These are phyloP conservation scores for Capsicum rhomboideum DNA, from an alignment of 257 asterid species.

Conservation along the genomic window DNA sequence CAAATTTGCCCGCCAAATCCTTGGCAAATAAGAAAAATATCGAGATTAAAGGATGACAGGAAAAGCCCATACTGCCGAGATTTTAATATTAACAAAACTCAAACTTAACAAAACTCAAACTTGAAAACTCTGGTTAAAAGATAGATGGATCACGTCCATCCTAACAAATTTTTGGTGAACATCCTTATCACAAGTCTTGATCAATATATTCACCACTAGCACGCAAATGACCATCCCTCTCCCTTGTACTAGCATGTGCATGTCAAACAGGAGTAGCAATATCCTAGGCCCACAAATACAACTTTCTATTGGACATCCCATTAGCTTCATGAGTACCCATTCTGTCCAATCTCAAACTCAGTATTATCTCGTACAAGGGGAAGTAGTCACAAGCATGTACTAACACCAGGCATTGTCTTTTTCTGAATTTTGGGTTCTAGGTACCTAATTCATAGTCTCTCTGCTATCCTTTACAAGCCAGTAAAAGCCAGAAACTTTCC, in stretches of 20 bases:
- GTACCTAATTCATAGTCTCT: not conserved
- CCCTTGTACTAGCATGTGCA: not conserved
- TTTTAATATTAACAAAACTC: too few relatives aligned
- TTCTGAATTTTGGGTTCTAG: not conserved
- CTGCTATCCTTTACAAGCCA: not conserved
- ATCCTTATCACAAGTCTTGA: not conserved
- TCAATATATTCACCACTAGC: not conserved
- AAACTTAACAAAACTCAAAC: not conserved
- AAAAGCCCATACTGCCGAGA: too few relatives aligned
- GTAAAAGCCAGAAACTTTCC: not conserved
- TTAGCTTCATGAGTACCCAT: not conserved
- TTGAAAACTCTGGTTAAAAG: not conserved
- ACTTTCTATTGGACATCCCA: not conserved
- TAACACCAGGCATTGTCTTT: not conserved
- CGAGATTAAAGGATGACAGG: too few relatives aligned
- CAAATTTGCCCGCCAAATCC: not conserved
- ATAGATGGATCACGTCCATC: not conserved
- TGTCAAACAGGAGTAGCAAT: not conserved
- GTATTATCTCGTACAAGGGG: not conserved
- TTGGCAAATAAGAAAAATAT: not conserved
- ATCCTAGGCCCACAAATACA: not conserved
- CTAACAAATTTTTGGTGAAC: not conserved
- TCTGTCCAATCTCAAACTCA: not conserved
- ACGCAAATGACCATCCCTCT: not conserved
- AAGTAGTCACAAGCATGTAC: conserved; percentile 1